These are phyloP conservation scores for Jasminum sambac DNA, from an alignment of 257 asterid genomes.

Conservation along the genomic window DNA sequence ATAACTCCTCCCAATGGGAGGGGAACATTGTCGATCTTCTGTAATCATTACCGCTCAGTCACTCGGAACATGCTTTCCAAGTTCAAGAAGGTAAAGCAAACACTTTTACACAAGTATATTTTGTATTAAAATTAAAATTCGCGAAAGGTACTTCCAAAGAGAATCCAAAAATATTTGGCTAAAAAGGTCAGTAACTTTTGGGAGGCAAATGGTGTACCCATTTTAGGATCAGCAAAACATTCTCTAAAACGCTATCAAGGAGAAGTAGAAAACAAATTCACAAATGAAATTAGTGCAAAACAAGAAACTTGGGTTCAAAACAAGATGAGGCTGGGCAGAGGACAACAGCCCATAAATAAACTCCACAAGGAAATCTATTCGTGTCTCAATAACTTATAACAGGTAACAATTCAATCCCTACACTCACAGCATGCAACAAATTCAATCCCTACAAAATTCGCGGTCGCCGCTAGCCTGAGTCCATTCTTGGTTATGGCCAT, in stretches of 20 bases:
- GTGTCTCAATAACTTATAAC: no score
- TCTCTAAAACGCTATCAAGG: background rate
- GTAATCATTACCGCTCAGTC: no score
- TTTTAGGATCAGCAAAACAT: background rate
- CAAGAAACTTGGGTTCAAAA: background rate
- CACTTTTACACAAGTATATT: no score
- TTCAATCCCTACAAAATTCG: constrained; percentile 21
- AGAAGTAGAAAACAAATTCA: background rate
- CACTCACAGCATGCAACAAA: background rate
- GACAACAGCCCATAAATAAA: background rate
- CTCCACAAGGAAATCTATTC: background rate
- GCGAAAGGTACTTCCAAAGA: background rate
- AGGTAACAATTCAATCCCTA: background rate
- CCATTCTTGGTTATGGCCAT: constrained; percentile 30
- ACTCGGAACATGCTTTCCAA: no score
- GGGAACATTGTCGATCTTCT: no score
- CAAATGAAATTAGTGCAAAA: background rate
- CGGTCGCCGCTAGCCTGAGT: constrained; percentile 30
- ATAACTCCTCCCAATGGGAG: no score
- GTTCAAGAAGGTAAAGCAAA: no score
- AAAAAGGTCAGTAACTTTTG: no score
- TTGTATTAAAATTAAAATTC: no score
- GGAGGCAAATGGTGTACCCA: no score
- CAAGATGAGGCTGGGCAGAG: background rate
- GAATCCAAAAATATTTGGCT: background rate